Base-by-base conservation (phyloP, 179 eudicot genomes). In the Patellifolia procumbens region DNA sequence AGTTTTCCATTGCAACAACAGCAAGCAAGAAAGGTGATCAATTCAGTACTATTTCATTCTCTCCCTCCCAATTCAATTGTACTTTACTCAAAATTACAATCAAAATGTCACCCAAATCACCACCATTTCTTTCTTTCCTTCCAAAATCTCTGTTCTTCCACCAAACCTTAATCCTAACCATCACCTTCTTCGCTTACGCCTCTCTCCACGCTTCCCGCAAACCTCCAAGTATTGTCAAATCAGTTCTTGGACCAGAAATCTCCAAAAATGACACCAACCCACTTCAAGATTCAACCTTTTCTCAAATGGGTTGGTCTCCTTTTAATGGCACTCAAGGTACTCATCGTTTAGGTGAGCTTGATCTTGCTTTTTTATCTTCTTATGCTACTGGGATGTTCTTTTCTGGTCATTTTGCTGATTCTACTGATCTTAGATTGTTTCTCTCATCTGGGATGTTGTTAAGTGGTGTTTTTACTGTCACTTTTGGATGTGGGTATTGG, bases 271-370 rank as follows among this genome's bases (percentile, higher is more conserved):
- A 35, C 70, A 65, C 87, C 37, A 46, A 68, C 81, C 81, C 81
- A 76, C 29, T 46, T 68, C 74, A 75, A 3, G 43, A 79, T 80
- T 76, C 26, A 32, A 65, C 69, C 48, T 72, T 28, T 49, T 56
- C 73, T 67, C 82, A 79, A 73, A 48, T 77, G 72, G 98, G 98
- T n/a, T 95, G 98, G 98, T 74, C 87, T 24, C 99, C 99, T 1
- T 95, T 95, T 79, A 85, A 91, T 35, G 93, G 89, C 20, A 66
- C 90, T 7, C 46, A 72, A 19, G 99, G 97, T 6, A 88, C 97
- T 45, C 98, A 93, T 79, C 85, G 98, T 3, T 83, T 95, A 42
- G 99, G 99, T 64, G 99, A 95, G 89, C 97, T 95, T 68, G 99
- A 95, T 85, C 89, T 95, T 31, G 90, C 94, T 0, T 95, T 95